Conservation (phyloP, 495 filamentous ascomycete genomes). For the Xylaria intraflava region DNA sequence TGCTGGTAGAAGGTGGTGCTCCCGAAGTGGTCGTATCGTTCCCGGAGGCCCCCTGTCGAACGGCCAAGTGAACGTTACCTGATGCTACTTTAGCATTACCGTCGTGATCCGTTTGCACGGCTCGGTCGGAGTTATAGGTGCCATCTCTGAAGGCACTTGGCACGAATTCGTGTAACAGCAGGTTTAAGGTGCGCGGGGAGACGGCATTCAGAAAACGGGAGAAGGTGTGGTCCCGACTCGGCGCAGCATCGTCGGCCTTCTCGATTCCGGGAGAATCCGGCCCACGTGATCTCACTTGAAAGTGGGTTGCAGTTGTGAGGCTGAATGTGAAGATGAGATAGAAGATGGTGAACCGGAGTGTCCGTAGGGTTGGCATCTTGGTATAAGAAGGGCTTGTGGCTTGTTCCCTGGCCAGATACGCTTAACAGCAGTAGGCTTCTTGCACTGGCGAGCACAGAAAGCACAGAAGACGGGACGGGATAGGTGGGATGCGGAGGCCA, state of each 20-base stretch:
- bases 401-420: neutral
- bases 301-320: slow-evolving; percentile 24
- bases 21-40: slow-evolving; percentile 22
- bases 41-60: slow-evolving; percentile 25
- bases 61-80: slow-evolving; percentile 32
- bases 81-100: slow-evolving; percentile 28
- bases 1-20: neutral
- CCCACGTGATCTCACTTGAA: slow-evolving; percentile 8
- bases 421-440: neutral
- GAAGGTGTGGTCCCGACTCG: slow-evolving; percentile 18
- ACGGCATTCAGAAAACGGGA: slow-evolving; percentile 28
- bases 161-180: slow-evolving; percentile 34
- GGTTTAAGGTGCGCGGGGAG: slow-evolving; percentile 32
- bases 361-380: neutral
- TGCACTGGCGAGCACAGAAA: neutral
- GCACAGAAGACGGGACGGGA: neutral
- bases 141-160: slow-evolving; percentile 33
- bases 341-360: slow-evolving; percentile 22
- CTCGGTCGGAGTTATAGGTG: slow-evolving; percentile 30
- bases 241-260: slow-evolving; percentile 1
- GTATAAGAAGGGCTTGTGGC: neutral
- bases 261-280: slow-evolving; percentile 8
- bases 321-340: slow-evolving; percentile 26
- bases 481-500: neutral
- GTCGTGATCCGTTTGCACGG: slow-evolving; percentile 27